phyloP scores from a whole-genome alignment of 306 rosid species.

The Ormosia semicastrata region DNA sequence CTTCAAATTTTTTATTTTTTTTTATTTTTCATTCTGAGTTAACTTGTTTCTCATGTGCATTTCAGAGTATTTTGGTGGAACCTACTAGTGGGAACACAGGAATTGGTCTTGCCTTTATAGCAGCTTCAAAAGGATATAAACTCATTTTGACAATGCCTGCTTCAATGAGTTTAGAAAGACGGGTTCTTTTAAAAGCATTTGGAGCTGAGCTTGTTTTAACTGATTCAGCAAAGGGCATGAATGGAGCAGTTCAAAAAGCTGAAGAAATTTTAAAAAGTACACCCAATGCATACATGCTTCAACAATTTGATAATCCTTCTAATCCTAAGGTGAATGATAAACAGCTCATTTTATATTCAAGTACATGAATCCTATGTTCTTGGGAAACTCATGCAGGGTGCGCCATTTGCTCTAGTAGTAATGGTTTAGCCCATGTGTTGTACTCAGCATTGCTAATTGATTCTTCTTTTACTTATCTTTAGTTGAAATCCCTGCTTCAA shows the following conservation, averaged over 20 bases:
- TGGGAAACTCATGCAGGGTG: neutral
- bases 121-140: conserved; percentile 95
- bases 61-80: conserved; percentile 90
- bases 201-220: conserved; percentile 97
- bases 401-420: neutral
- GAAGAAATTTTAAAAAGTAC: conserved; percentile 86
- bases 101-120: conserved; percentile 96
- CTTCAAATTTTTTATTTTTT: neutral
- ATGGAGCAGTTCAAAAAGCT: conserved; percentile 97
- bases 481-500: conserved; percentile 17
- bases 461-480: conserved; percentile 11
- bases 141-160: conserved; percentile 97
- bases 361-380: neutral
- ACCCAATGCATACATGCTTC: conserved; percentile 89
- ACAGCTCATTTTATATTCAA: conserved; percentile 2
- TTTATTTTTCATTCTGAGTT: conserved; percentile 23
- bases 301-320: conserved; percentile 97
- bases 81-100: conserved; percentile 99
- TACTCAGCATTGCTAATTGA: neutral
- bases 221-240: conserved; percentile 90
- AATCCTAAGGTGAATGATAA: conserved; percentile 83
- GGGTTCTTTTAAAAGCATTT: conserved; percentile 93
- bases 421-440: neutral
- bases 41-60: conserved; percentile 25
- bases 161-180: conserved; percentile 97